Base-by-base conservation (phyloP, 176 grass and related monocot genomes). In the Raddia distichophylla region DNA sequence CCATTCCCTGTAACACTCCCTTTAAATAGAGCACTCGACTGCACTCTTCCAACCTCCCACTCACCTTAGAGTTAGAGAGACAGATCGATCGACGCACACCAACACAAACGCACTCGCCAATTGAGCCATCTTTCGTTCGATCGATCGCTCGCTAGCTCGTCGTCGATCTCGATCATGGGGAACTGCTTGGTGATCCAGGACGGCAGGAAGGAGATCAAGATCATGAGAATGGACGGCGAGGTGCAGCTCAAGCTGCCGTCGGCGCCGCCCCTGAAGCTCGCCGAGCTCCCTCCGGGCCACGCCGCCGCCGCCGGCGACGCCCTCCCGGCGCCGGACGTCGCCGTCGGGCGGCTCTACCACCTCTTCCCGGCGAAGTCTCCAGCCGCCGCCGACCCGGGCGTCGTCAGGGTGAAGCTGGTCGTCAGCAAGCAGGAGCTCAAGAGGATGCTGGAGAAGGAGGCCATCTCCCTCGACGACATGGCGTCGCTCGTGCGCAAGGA, bases 351-450 rank as follows among this genome's bases (percentile, higher is more conserved):
- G 51, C 66, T 77, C 37, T 57, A 78, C 52, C 76, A 52, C 45
- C 67, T 88, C 63, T 57, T 64, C 32, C 32, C 82, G 1, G 69
- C 5, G 27, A 77, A 76, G 82, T 17, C 60, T 27, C 60, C 58
- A 1, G 74, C 22, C 0, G 64, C 10, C 0, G 42, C 17, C 2
- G 56, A 78, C 7, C 49, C 45, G 54, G 62, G 77, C 8, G 78
- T 6, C 8, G 82, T 80, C 20, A 86, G 90, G 79, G 84, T 95
- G 71, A 95, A 93, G 90, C 66, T 95, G 49, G 85, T 95, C 20
- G 40, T 95, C 66, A 92, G 85, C 33, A 95, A 91, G 83, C 87
- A 93, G 60, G 87, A 93, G 80, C 81, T 95, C 2, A 80, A 62
- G 81, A 85, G 68, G 70, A 88, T 95, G 90, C 83, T 95, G 3